Evolutionary conservation across 768 basidiomycete genomes (phyloP).

Genomic region (Neoboletus brunneissimus): DNA sequence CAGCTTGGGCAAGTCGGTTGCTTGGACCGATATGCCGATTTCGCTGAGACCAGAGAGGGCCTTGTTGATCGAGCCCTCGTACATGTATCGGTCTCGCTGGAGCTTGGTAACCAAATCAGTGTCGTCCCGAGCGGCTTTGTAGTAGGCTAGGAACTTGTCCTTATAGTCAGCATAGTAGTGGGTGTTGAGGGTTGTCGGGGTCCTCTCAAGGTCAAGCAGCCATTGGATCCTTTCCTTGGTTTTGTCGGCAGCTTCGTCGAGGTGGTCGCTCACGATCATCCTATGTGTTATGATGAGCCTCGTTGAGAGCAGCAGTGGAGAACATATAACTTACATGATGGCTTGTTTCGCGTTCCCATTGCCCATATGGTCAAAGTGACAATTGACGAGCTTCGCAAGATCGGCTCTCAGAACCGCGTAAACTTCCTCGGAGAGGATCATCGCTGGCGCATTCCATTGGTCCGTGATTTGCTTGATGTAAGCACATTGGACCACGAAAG

Average conservation of each 20-base stretch:
- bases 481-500: neutral
- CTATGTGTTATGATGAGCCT: neutral
- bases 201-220: neutral
- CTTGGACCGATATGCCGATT: neutral
- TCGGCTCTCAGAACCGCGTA: neutral
- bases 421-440: neutral
- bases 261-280: neutral
- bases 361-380: neutral
- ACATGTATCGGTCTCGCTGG: neutral
- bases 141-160: neutral
- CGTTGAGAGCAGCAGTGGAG: neutral
- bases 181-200: neutral
- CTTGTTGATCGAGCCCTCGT: no score
- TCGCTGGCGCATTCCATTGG: neutral
- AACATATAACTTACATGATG: no score
- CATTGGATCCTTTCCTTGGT: neutral
- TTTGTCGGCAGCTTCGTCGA: neutral
- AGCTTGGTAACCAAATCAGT: neutral
- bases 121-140: neutral
- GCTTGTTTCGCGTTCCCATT: neutral
- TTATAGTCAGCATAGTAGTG: neutral
- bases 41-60: neutral
- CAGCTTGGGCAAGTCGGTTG: slow-evolving; percentile 45
- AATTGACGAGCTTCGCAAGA: neutral
- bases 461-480: neutral